Base-by-base conservation (phyloP, 139 green algal genomes). In the Eudorina sp. region DNA sequence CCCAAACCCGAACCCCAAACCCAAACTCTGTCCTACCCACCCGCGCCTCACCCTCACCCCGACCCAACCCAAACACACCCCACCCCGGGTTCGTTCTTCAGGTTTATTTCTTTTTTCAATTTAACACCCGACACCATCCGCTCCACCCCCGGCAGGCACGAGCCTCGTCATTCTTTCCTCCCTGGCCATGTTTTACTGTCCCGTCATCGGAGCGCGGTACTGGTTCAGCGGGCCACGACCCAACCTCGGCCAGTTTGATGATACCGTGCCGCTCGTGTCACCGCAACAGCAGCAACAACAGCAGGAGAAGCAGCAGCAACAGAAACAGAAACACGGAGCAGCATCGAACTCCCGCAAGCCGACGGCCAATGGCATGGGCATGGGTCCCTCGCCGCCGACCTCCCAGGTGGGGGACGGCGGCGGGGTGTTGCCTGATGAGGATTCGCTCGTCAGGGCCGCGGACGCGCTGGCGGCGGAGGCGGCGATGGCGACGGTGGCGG, bases 161-260 rank as follows among this genome's bases (percentile, higher is more conserved):
- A 21, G 11, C 23, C 7, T 66, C 0, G 60, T 78, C 25, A 4
- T 87, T 9, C 45, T 78, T 4, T 31, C 9, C 31, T 53, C 64
- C 21, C 29, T 87, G 46, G 64, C 19, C 21, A 45, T 19, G 13
- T 87, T 78, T 25, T 87, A 79, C 43, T 87, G 62, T 64, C 81
- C 81, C 27, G n/a, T 66, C 40, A 25, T 87, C 41, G 81, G 81
- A n/a, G 81, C 62, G 18, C 31, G 62, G 14, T 45, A 69, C 81
- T 87, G 81, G 81, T 87, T 87, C 81, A 87, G 45, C 9, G 81
- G 81, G 7, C 81, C 81, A 0, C 60, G 81, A 1, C 81, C 81
- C 31, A 87, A 79, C 81, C 81, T 87, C n/a, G 81, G 81, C 1
- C 81, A 79, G 64, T 86, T 86, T 48, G 43, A 76, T 13, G 62